Evolutionary conservation across 2,329 filamentous ascomycete species (phyloP).

Genomic region (Phialocephala sp.): DNA sequence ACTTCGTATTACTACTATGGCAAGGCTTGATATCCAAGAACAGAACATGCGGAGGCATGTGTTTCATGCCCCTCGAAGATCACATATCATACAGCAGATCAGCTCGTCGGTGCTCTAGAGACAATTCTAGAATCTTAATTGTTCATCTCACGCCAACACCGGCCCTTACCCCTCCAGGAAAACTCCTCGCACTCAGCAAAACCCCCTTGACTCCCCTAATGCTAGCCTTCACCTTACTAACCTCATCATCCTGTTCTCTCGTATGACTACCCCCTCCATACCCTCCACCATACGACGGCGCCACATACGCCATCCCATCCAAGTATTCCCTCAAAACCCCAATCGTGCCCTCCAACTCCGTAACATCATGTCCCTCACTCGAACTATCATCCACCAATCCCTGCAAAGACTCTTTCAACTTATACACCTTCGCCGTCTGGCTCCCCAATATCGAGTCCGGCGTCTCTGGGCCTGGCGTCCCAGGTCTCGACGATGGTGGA

Average conservation of each 20-base stretch:
- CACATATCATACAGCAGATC: not conserved
- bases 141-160: not conserved
- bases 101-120: not conserved
- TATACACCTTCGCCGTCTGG: conserved; percentile 49
- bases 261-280: conserved; percentile 16
- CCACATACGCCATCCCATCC: conserved; percentile 60
- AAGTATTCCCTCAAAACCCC: conserved; percentile 68
- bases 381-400: conserved; percentile 53
- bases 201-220: conserved; percentile 82
- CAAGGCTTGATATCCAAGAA: not conserved
- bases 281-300: conserved; percentile 41
- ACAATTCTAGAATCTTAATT: not conserved
- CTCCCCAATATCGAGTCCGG: conserved; percentile 32
- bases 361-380: conserved; percentile 31
- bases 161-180: conserved; percentile 53
- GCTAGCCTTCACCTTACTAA: conserved; percentile 73
- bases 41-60: not conserved
- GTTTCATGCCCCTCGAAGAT: not conserved
- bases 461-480: conserved; percentile 22
- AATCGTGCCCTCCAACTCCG: conserved; percentile 42
- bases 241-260: conserved; percentile 69
- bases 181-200: conserved; percentile 75
- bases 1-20: not conserved
- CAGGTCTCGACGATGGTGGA: conserved; percentile 50
- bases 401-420: conserved; percentile 56